A percentile compares a stretch with the other conserved stretches of the same genome.
phyloP scores from a whole-genome alignment of 2,329 filamentous ascomycete species.

The Pseudocercospora pini-densiflorae region DNA sequence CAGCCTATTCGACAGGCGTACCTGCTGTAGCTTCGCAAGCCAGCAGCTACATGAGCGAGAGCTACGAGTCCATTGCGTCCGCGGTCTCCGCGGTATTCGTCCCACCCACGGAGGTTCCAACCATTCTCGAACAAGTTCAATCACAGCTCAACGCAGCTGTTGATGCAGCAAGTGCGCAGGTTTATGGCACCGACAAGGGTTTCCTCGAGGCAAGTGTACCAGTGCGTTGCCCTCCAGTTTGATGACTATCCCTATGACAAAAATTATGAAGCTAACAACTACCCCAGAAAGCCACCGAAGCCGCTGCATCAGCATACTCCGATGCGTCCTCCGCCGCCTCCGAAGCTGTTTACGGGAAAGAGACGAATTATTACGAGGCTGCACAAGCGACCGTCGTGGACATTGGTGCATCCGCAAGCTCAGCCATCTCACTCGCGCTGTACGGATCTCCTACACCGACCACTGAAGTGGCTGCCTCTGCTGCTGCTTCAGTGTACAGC shows the following conservation, averaged over 20 bases:
- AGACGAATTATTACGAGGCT: conserved; percentile 57
- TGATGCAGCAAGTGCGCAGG: conserved; percentile 60
- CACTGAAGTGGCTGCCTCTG: conserved; percentile 50
- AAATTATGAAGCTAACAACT: conserved; percentile 11
- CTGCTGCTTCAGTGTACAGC: conserved; percentile 50
- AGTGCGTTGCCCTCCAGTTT: not conserved
- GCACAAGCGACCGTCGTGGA: conserved; percentile 59
- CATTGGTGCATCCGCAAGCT: conserved; percentile 60
- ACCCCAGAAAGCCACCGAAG: conserved; percentile 57
- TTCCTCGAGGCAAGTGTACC: conserved; percentile 46
- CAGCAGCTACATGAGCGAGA: conserved; percentile 58
- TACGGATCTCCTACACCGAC: conserved; percentile 60
- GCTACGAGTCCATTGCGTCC: conserved; percentile 52
- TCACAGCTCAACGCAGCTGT: conserved; percentile 63
- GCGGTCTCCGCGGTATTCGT: conserved; percentile 58
- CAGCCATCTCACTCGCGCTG: conserved; percentile 60
- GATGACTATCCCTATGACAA: not conserved
- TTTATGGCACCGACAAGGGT: conserved; percentile 62
- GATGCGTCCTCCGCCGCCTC: conserved; percentile 35
- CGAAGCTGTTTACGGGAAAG: conserved; percentile 61
- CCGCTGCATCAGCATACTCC: conserved; percentile 58
- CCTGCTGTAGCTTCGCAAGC: conserved; percentile 58
- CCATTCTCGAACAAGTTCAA: conserved; percentile 61
- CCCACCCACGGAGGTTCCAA: conserved; percentile 62
- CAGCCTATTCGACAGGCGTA: conserved; percentile 71